Base-by-base conservation (phyloP, 2,329 filamentous ascomycete genomes). In the Laburnicola sp. region DNA sequence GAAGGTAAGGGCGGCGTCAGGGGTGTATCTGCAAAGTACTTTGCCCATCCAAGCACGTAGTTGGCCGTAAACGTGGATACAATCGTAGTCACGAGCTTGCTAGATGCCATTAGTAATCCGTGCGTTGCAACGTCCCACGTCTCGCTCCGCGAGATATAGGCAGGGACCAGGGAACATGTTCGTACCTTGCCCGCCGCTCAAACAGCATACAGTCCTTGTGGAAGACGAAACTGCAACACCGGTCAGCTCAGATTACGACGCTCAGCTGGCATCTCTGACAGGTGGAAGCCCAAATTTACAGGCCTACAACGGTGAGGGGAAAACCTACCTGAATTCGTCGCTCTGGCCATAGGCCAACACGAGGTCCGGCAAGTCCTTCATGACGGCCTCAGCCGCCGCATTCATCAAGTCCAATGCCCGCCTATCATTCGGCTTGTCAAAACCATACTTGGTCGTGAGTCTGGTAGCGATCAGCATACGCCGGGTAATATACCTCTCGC, bases 381-480 rank as follows among this genome's bases (percentile, higher is more conserved):
- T 84, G 40, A 97, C 90, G 4, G 87, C 87, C 53, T 85, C 83
- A n/a, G 94, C 94, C 2, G 91, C 91, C 1, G 85, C 85, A 66
- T 99, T 99, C 93, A 99, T 97, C 59, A 99, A 85, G 71, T 95
- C 84, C 9, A 97, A 77, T 0, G 92, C 94, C 58, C 89, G 83
- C 35, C 81, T 81, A 73, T 99, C 94, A 74, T 97, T 99, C 34
- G 94, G 94, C 75, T 97, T 99, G 63, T 86, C 80, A 67, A 97
- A 97, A 22, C 77, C 77, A 75, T 97, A 94, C 72, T 88, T 89
- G 56, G 84, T 81, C 54, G 90, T 92, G 62, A 97, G 85, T 66
- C 89, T 95, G 31, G 26, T 50, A 44, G 32, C 36, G 36, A 37
- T 48, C 30, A 50, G 48, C 35, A 40, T 22, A 42, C 16, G 46